Conservation (phyloP, 2,329 filamentous ascomycete species). For the Talaromyces funiculosus region DNA sequence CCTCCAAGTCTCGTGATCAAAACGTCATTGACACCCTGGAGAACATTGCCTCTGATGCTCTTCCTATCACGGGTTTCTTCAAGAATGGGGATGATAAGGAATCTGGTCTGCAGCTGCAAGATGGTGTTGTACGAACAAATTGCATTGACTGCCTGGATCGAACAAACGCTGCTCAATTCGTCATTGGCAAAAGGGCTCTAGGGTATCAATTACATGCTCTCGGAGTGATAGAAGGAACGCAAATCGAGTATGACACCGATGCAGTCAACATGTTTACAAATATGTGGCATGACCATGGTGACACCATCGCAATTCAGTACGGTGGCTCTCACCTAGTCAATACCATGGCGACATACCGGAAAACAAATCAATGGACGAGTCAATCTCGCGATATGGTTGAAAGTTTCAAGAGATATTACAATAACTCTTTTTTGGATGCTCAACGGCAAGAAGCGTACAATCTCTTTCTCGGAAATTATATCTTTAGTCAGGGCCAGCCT, state of each 20-base stretch:
- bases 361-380: constrained; percentile 98
- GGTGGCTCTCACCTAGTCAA: constrained; percentile 96
- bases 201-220: constrained; percentile 88
- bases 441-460: constrained; percentile 98
- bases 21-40: constrained; percentile 94
- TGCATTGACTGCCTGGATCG: constrained; percentile 97
- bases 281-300: constrained; percentile 97
- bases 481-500: constrained; percentile 77
- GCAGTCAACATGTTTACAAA: constrained; percentile 94
- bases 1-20: constrained; percentile 83
- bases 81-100: constrained; percentile 75
- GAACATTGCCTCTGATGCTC: constrained; percentile 78
- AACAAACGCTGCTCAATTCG: constrained; percentile 95
- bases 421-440: constrained; percentile 97
- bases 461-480: constrained; percentile 92
- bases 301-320: constrained; percentile 96
- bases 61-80: constrained; percentile 86
- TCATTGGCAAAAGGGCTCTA: constrained; percentile 89
- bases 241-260: constrained; percentile 89
- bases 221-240: constrained; percentile 73
- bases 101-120: constrained; percentile 67
- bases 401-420: constrained; percentile 97
- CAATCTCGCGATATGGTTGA: constrained; percentile 98
- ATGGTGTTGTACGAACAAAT: constrained; percentile 89
- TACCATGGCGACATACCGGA: constrained; percentile 98